Base-by-base conservation (phyloP, 352 stramenopile genomes). In the Phytophthora meadii region DNA sequence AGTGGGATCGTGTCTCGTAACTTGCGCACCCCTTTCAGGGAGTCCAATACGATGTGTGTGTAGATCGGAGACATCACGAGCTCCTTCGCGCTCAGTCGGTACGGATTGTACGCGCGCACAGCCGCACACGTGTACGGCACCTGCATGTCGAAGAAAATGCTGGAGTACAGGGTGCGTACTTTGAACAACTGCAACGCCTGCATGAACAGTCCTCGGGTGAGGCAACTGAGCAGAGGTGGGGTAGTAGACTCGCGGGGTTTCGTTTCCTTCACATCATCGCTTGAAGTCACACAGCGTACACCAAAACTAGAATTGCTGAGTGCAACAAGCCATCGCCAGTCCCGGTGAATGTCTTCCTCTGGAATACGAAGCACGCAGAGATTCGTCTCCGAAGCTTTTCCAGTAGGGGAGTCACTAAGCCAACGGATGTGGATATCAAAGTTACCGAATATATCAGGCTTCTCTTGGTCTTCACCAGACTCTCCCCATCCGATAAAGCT, bases 31-130 rank as follows among this genome's bases (percentile, higher is more conserved):
- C 74, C 85, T 27, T 72, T 72, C n/a, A 91, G 40, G 6, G 84
- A 92, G 34, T 84, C 68, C 9, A 80, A 61, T 41, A 73, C 79
- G 22, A 94, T 82, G 53, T 94, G 86, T 2, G 66, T 79, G 50
- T 94, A 94, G n/a, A 82, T 70, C 10, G 86, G 68, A 25, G 86
- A 94, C 48, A 81, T 81, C 44, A 70, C n/a, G 15, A 64, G 65
- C 41, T 79, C 67, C 15, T 76, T 69, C 2, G 58, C 52, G 44
- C 89, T 76, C 54, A 64, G 60, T 3, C 84, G 83, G 51, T 95
- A 95, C 54, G 87, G 87, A 46, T 95, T 95, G 61, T 82, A 95
- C n/a, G 83, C 79, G 10, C 87, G 84, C 37, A 95, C 81, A 5
- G 84, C 72, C 0, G 77, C 85, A 46, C 81, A 89, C 30, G 84